Base-by-base conservation (phyloP, 371 early-diverging fungal species). In the Mortierella polycephala region DNA sequence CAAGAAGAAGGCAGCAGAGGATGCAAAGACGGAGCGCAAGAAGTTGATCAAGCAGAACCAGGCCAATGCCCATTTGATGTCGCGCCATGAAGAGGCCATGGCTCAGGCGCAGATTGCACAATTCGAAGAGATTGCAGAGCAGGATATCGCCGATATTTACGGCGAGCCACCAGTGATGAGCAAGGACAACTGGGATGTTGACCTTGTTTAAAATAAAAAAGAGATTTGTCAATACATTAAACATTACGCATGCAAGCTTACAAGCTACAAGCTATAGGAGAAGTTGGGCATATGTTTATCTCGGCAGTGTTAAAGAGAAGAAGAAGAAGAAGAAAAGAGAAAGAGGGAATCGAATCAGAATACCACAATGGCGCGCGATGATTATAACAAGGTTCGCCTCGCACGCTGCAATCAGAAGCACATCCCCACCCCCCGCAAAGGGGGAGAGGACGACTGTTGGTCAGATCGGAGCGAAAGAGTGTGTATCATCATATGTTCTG, bases 1-100 rank as follows among this genome's bases (percentile, higher is more conserved):
- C 63, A 72, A 72, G 73, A 79, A 79, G 67, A 79, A 79, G 73
- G 79, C 79, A 0, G 73, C 53, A 5, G 73, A 79, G 59, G 79
- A 79, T 47, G 79, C 79, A 51, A 79, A 72, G 56, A 69, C 69
- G 11, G 79, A 79, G 52, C 73, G 79, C 55, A 79, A 73, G 45
- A 79, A 66, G 60, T 45, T 79, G 39, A 51, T 65, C 30, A 69
- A 69, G 60, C 79, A 79, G 67, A 65, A 54, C 59, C 73, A 72
- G 42, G 61, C 52, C 16, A 68, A 72, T 49, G 69, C 72, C 0
- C 79, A 79, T 23, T 16, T 69, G 57, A 72, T 79, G 73, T 79
- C 79, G 5, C 79, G 79, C 20, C 79, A 79, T 23, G 79, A 79
- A 41, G 79, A 79, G 49, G 79, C 73, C 0, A 69, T 72, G 11